These are phyloP conservation scores for Xanthoconium separans DNA, from an alignment of 1,284 basidiomycete genomes.

Conservation along the genomic window DNA sequence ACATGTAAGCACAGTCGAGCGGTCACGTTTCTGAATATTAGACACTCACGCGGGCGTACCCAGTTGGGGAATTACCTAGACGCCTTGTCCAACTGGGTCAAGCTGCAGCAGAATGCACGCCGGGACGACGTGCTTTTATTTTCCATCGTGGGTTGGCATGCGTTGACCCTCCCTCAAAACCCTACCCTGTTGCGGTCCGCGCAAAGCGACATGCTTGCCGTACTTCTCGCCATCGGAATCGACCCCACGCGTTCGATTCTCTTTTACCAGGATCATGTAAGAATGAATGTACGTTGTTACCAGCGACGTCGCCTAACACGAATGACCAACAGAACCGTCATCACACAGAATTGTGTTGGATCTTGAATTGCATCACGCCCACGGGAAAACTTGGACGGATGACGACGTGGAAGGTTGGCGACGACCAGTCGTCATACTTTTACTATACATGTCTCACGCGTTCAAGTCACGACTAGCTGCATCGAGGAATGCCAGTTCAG, in stretches of 20 bases:
- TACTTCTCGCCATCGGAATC: slow-evolving; percentile 83
- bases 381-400: slow-evolving; percentile 79
- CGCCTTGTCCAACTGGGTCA: slow-evolving; percentile 87
- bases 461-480: slow-evolving; percentile 73
- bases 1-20: slow-evolving; percentile 54
- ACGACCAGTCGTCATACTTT: background rate
- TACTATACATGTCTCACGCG: slow-evolving; percentile 1
- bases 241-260: slow-evolving; percentile 76
- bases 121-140: slow-evolving; percentile 66
- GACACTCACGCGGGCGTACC: slow-evolving; percentile 4
- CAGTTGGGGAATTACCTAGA: slow-evolving; percentile 95
- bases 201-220: slow-evolving; percentile 78
- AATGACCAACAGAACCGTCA: slow-evolving; percentile 60
- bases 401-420: slow-evolving; percentile 87
- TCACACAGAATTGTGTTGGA: slow-evolving; percentile 92
- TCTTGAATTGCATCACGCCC: slow-evolving; percentile 82
- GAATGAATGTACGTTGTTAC: slow-evolving; percentile 20
- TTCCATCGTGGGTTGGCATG: slow-evolving; percentile 91
- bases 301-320: background rate
- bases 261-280: slow-evolving; percentile 81
- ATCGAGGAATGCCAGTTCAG: slow-evolving; percentile 67
- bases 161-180: slow-evolving; percentile 89
- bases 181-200: slow-evolving; percentile 63
- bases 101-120: slow-evolving; percentile 56
- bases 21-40: background rate